These are phyloP conservation scores for Endocarpon pusillum DNA, from an alignment of 495 filamentous ascomycete species.

Conservation along the genomic window DNA sequence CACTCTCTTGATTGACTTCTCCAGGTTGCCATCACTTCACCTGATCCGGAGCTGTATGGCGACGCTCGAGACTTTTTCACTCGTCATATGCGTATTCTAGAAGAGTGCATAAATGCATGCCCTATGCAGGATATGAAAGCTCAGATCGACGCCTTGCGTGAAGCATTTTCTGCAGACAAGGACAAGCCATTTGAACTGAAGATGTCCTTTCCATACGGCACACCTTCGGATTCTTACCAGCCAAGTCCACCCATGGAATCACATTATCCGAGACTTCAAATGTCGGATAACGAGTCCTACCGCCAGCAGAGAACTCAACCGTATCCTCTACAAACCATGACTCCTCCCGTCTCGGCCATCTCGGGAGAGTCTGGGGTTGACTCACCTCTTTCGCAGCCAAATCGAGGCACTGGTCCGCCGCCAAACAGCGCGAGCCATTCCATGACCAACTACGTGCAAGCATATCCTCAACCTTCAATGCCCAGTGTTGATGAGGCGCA, in stretches of 20 bases:
- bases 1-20: constrained; percentile 9
- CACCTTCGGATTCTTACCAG: constrained; percentile 45
- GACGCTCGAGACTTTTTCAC: constrained; percentile 86
- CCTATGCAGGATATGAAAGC: constrained; percentile 84
- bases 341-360: constrained; percentile 64
- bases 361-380: constrained; percentile 64
- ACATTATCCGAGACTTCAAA: constrained; percentile 16
- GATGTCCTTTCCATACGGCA: constrained; percentile 73
- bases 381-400: constrained; percentile 52
- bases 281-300: constrained; percentile 7
- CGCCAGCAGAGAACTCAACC: constrained; percentile 5
- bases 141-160: constrained; percentile 75
- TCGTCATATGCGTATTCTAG: constrained; percentile 87
- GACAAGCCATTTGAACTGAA: constrained; percentile 80
- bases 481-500: constrained; percentile 47
- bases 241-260: constrained; percentile 43
- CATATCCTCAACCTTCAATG: too few species aligned
- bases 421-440: too few species aligned
- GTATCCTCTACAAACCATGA: constrained; percentile 55
- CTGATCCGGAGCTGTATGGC: constrained; percentile 70
- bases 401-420: constrained; percentile 63
- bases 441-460: too few species aligned
- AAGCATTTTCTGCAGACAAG: constrained; percentile 83
- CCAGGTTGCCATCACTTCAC: constrained; percentile 88
- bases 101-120: constrained; percentile 69